phyloP scores from a whole-genome alignment of 2,329 filamentous ascomycete genomes.

The Colletotrichum cuscutae region DNA sequence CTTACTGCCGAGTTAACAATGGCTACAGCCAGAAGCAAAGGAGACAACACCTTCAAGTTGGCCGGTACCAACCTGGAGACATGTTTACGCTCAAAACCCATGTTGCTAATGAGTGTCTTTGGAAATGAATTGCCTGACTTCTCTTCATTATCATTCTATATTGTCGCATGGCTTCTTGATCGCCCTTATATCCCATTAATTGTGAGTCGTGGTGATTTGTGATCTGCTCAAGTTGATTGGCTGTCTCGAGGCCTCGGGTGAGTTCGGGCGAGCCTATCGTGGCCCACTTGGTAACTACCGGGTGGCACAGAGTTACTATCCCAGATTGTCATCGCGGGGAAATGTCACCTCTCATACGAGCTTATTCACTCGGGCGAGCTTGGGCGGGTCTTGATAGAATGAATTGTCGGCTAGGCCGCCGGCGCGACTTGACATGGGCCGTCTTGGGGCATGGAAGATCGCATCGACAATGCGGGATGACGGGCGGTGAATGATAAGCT shows the following conservation, averaged over 20 bases:
- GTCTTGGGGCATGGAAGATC: background rate
- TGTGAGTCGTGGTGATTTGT: conserved; percentile 7
- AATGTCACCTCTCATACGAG: background rate
- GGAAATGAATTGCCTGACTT: background rate
- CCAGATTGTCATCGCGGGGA: background rate
- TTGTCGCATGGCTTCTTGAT: conserved; percentile 46
- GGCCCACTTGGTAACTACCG: conserved; percentile 49
- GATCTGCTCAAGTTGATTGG: conserved; percentile 6
- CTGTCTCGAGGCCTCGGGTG: background rate
- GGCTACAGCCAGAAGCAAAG: conserved; percentile 23
- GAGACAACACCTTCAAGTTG: conserved; percentile 24
- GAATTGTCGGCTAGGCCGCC: too few species aligned
- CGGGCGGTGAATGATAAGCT: background rate
- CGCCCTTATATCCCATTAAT: background rate
- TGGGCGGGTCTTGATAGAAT: background rate
- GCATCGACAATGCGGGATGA: background rate
- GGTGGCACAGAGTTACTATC: background rate
- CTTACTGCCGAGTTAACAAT: conserved; percentile 30
- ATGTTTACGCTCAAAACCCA: conserved; percentile 25
- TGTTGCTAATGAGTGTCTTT: background rate
- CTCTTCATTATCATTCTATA: background rate
- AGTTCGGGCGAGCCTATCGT: conserved; percentile 45
- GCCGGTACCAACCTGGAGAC: conserved; percentile 26
- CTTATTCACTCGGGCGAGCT: conserved; percentile 20
- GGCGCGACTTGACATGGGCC: background rate